Base-by-base conservation (phyloP, 1,139 yeast genomes). In the Saccharomyces hybrid region DNA sequence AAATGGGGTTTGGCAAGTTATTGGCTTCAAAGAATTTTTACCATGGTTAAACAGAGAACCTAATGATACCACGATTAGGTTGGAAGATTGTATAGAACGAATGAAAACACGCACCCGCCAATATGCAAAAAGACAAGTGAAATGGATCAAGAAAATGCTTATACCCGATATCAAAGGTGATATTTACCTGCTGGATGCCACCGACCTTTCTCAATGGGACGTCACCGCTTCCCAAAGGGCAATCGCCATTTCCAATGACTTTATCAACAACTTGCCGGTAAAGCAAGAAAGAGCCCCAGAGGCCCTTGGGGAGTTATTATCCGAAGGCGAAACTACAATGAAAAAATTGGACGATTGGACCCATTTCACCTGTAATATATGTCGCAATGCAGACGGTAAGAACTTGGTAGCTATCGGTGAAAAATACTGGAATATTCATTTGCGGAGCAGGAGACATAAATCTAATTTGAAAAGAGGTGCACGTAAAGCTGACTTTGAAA, bases 21-120 rank as follows among this genome's bases (percentile, higher is more conserved):
- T 93, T 63, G 99, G 99, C 1, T 93, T 89, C 69, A 88, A 89
- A 65, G 98, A 93, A 68, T 91, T 93, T 66, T 68, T 90, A 44
- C 96, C 96, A 0, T 91, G 90, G 85, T 69, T 93, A 4, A 62
- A 71, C 31, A 67, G 65, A 0, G 64, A 65, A 0, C 55, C 58
- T 0, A 65, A 68, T 9, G 61, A 28, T 14, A 16, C 5, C 23
- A 31, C 50, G 1, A 13, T 59, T 25, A 50, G 71, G 3, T 75
- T 83, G 54, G 64, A 64, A 1, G 71, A 72, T 5, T 83, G 95
- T 7, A 73, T 86, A 1, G 86, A 82, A n/a, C 74, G 81, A 31
- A 93, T 95, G 98, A 90, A 93, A 67, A 74, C 81, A 1, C 76
- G 88, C 47, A 93, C 99, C 0, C 73, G 96, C 53, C 88, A 85